Percentiles rank a stretch among this genome's conserved stretches.
Conservation (phyloP, 805 yeast species). For the Sugiyamaella chiloensis region DNA sequence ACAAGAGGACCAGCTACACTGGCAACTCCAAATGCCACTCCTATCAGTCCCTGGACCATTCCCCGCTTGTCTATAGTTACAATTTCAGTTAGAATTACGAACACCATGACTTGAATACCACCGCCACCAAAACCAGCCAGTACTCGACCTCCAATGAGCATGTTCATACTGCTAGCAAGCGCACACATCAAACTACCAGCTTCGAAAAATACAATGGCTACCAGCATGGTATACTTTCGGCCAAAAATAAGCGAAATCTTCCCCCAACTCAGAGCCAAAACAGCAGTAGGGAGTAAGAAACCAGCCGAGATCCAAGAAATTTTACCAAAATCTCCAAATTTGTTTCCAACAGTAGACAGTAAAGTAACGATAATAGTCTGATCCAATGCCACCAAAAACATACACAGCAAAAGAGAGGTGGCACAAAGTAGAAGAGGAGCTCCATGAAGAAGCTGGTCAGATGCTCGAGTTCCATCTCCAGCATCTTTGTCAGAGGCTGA, state of each 20-base stretch:
- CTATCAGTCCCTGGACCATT: slow-evolving; percentile 68
- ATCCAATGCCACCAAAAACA: slow-evolving; percentile 40
- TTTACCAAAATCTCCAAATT: slow-evolving; percentile 42
- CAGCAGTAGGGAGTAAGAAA: slow-evolving; percentile 56
- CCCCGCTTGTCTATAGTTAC: slow-evolving; percentile 76
- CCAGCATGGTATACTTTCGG: slow-evolving; percentile 36
- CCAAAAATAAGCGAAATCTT: slow-evolving; percentile 52
- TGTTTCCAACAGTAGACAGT: slow-evolving; percentile 50
- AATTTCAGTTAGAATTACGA: slow-evolving; percentile 73
- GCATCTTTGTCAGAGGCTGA: slow-evolving; percentile 12
- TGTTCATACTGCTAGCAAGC: slow-evolving; percentile 41
- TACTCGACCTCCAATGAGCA: slow-evolving; percentile 70
- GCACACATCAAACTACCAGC: slow-evolving; percentile 47
- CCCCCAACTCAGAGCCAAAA: slow-evolving; percentile 64
- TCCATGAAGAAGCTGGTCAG: slow-evolving; percentile 26
- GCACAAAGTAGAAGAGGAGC: slow-evolving; percentile 19
- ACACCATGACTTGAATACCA: slow-evolving; percentile 70
- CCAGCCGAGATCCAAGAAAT: slow-evolving; percentile 65
- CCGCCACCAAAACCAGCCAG: slow-evolving; percentile 89
- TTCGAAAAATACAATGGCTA: slow-evolving; percentile 40
- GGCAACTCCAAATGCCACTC: slow-evolving; percentile 27
- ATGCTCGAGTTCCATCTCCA: slow-evolving; percentile 27
- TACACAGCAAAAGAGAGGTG: slow-evolving; percentile 20
- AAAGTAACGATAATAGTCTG: slow-evolving; percentile 54
- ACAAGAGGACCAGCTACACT: slow-evolving; percentile 55